Evolutionary conservation across 2,329 filamentous ascomycete species (phyloP).

Genomic region (Cladosporium sp.): DNA sequence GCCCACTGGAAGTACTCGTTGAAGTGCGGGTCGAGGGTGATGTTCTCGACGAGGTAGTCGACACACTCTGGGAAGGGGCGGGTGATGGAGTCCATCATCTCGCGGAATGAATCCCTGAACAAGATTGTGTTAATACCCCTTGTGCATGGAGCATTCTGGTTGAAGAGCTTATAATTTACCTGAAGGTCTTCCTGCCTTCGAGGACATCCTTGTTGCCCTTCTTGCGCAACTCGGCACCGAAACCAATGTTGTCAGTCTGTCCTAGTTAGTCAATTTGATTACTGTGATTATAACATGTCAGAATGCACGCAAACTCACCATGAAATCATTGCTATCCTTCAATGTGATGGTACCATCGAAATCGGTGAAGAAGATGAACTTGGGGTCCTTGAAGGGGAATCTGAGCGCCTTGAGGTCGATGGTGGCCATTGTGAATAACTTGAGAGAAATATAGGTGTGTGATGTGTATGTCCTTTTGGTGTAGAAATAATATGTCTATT

Average conservation of each 20-base stretch:
- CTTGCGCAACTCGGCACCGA: conserved; percentile 68
- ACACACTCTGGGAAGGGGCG: conserved; percentile 82
- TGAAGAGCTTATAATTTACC: conserved; percentile 42
- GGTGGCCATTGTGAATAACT: conserved; percentile 23
- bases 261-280: conserved; percentile 57
- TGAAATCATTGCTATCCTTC: conserved; percentile 67
- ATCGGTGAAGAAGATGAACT: conserved; percentile 98
- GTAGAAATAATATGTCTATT: neutral
- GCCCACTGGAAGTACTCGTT: conserved; percentile 84
- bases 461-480: neutral
- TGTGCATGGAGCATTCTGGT: neutral
- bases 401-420: conserved; percentile 48
- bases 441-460: neutral
- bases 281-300: too few relatives aligned
- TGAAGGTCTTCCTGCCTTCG: conserved; percentile 68
- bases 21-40: conserved; percentile 87
- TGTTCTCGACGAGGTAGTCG: conserved; percentile 73
- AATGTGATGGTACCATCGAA: conserved; percentile 95
- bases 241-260: conserved; percentile 90
- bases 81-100: conserved; percentile 87
- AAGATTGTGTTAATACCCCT: neutral
- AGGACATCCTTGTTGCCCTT: conserved; percentile 77
- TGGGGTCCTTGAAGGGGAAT: conserved; percentile 59
- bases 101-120: conserved; percentile 73
- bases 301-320: conserved; percentile 44